A percentile compares a stretch with the other conserved stretches of the same genome.
phyloP scores from a whole-genome alignment of 371 early-diverging fungal species.

The Choanephora cucurbitarum region DNA sequence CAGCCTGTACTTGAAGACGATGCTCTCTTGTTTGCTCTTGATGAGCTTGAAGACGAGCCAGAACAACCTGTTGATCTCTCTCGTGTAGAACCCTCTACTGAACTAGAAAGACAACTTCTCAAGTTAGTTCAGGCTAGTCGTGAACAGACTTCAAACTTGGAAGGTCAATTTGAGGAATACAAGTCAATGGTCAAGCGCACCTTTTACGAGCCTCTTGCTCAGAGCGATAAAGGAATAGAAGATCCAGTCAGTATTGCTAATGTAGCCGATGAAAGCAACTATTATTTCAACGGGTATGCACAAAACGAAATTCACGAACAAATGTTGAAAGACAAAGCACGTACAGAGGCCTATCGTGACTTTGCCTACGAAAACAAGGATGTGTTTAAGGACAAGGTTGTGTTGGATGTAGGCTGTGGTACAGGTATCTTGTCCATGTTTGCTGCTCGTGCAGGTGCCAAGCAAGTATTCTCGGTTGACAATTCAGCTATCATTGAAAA shows the following conservation, averaged over 20 bases:
- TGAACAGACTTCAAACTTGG: constrained; percentile 48
- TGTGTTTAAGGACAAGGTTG: constrained; percentile 79
- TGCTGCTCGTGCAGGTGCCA: constrained; percentile 29
- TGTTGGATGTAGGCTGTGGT: constrained; percentile 30
- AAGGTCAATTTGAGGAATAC: constrained; percentile 71
- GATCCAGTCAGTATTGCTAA: constrained; percentile 11
- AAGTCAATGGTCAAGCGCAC: constrained; percentile 67
- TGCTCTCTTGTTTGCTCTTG: constrained; percentile 69
- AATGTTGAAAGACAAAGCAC: constrained; percentile 76
- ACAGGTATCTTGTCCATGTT: constrained; percentile 23
- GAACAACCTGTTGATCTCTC: constrained; percentile 15
- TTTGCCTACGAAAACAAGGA: constrained; percentile 83
- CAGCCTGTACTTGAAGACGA: constrained; percentile 84
- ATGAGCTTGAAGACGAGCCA: constrained; percentile 47
- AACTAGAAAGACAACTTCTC: constrained; percentile 59
- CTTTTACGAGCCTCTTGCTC: constrained; percentile 61
- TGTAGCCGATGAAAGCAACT: constrained; percentile 57
- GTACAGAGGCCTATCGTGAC: constrained; percentile 82
- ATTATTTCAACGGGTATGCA: constrained; percentile 87
- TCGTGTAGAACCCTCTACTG: constrained; percentile 43
- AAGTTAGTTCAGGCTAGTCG: constrained; percentile 52
- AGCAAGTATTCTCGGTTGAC: constrained; percentile 79
- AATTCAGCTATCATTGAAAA: constrained; percentile 85
- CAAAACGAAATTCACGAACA: constrained; percentile 70
- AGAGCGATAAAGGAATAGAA: constrained; percentile 18